Evolutionary conservation across 192 early-diverging fungal genomes (phyloP).

Genomic region (Glomus cerebriforme): DNA sequence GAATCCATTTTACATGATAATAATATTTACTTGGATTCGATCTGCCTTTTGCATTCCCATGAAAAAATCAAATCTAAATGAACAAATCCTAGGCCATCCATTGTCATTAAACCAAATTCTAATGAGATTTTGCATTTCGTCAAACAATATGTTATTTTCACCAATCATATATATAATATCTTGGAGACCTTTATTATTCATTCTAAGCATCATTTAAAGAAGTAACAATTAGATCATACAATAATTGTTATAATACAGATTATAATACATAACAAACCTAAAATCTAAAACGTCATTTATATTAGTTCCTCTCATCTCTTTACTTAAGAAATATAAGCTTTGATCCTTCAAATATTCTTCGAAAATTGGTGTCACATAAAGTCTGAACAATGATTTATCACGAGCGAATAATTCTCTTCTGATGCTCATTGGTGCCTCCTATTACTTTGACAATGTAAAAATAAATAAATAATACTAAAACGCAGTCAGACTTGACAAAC

Average conservation of each 20-base stretch:
- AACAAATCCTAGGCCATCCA: slow-evolving; percentile 23
- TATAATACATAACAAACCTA: background rate
- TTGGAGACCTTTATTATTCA: slow-evolving; percentile 6
- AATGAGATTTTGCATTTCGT: background rate
- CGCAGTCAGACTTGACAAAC: background rate
- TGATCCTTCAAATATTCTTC: slow-evolving; percentile 3
- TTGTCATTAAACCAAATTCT: slow-evolving; percentile 12
- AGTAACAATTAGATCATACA: background rate
- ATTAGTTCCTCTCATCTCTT: slow-evolving; percentile 23
- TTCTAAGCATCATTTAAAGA: background rate
- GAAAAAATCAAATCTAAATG: slow-evolving; percentile 28
- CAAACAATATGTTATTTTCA: slow-evolving; percentile 10
- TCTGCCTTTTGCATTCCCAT: slow-evolving; percentile 30
- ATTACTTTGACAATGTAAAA: slow-evolving; percentile 6
- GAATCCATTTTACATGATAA: background rate
- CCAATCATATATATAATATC: slow-evolving; percentile 5
- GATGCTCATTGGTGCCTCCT: slow-evolving; percentile 22
- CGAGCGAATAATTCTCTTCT: slow-evolving; percentile 19
- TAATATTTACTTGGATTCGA: slow-evolving; percentile 12
- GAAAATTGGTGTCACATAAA: background rate
- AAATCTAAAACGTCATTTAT: slow-evolving; percentile 21
- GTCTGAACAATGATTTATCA: background rate
- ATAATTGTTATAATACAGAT: background rate
- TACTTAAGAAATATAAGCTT: background rate
- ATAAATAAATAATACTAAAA: slow-evolving; percentile 3